phyloP scores from a whole-genome alignment of 305 asterid genomes.

The Plantago coronopus region DNA sequence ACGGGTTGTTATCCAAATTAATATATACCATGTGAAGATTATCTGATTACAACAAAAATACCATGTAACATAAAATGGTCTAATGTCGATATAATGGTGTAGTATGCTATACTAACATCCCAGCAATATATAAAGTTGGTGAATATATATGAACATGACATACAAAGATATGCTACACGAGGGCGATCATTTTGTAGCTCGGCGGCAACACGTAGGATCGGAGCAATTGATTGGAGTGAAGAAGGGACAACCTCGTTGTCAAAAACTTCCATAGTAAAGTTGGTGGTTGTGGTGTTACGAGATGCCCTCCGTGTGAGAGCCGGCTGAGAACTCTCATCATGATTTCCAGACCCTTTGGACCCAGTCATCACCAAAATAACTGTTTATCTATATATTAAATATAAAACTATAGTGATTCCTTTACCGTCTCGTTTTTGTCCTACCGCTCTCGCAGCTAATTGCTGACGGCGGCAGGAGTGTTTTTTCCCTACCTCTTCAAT shows the following conservation, averaged over 20 bases:
- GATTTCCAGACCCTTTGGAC: constrained; percentile 26
- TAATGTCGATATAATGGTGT: no score
- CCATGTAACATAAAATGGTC: no score
- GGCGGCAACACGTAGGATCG: constrained; percentile 84
- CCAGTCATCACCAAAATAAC: constrained; percentile 38
- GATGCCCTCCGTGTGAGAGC: constrained; percentile 72
- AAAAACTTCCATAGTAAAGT: constrained; percentile 86
- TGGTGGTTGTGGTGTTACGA: constrained; percentile 81
- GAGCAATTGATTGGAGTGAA: constrained; percentile 83
- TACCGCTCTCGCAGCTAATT: background rate
- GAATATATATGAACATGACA: constrained; percentile 1
- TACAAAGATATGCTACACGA: constrained; percentile 93
- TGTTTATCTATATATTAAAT: no score
- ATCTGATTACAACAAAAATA: no score
- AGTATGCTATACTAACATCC: no score
- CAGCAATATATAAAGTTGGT: background rate
- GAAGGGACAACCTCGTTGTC: constrained; percentile 97
- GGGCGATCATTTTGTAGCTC: constrained; percentile 83
- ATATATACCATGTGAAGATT: no score
- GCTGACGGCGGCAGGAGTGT: background rate
- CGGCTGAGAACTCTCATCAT: constrained; percentile 39
- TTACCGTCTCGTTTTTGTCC: background rate
- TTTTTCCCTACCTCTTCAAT: background rate
- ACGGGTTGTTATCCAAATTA: no score
- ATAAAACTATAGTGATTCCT: no score